Evolutionary conservation across 2,329 filamentous ascomycete genomes (phyloP).

Genomic region (Aspergillus sp.): DNA sequence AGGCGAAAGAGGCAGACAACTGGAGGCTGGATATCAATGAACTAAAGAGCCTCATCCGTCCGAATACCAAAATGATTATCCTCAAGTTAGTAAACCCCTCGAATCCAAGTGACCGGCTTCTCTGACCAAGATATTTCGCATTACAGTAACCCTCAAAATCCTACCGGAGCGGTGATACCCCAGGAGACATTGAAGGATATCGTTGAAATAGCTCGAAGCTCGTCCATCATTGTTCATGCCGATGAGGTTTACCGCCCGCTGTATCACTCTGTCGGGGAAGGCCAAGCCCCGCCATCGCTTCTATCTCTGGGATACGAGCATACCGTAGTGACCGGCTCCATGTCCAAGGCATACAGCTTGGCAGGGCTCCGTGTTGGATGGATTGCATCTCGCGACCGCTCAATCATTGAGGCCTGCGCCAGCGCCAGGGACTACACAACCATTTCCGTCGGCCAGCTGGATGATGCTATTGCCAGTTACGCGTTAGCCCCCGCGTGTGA

Average conservation of each 20-base stretch:
- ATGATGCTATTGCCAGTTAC: conserved; percentile 75
- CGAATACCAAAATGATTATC: conserved; percentile 60
- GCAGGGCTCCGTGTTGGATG: conserved; percentile 82
- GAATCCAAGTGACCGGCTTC: background rate
- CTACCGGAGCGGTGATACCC: conserved; percentile 70
- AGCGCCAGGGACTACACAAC: conserved; percentile 77
- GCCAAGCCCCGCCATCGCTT: conserved; percentile 63
- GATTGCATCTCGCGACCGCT: conserved; percentile 68
- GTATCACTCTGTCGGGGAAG: conserved; percentile 66
- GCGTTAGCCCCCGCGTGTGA: conserved; percentile 68
- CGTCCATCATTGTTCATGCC: conserved; percentile 66
- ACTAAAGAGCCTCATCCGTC: conserved; percentile 61
- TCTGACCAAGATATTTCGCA: background rate
- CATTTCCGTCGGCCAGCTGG: conserved; percentile 80
- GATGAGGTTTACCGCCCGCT: conserved; percentile 85
- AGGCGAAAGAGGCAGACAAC: conserved; percentile 62
- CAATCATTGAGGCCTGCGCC: conserved; percentile 65
- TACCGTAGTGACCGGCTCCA: conserved; percentile 72
- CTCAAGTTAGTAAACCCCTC: conserved; percentile 50
- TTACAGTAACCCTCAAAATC: conserved; percentile 72
- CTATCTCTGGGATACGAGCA: conserved; percentile 72
- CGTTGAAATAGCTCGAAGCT: conserved; percentile 62
- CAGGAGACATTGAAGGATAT: conserved; percentile 61
- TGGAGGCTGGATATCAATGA: conserved; percentile 70
- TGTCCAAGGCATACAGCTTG: conserved; percentile 83